Percentiles rank a stretch among this genome's conserved stretches.
Evolutionary conservation across 1,139 yeast species (phyloP).

Genomic region (Protomyces lactucae-debilis): DNA sequence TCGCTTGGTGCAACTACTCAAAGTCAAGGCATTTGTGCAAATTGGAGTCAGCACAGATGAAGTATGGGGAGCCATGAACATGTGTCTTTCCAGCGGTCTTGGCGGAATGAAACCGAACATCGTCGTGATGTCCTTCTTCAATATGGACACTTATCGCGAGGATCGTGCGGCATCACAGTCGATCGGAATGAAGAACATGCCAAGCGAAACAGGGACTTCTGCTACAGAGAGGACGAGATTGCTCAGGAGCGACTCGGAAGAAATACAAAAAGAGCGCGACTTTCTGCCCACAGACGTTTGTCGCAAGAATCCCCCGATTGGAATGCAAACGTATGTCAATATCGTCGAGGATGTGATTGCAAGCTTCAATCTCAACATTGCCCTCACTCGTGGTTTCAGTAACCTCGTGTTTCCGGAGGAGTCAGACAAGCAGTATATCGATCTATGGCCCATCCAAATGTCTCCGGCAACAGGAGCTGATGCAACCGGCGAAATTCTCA

Average conservation of each 20-base stretch:
- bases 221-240: not conserved
- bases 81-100: conserved; percentile 82
- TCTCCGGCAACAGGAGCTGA: conserved; percentile 66
- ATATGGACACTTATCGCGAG: conserved; percentile 38
- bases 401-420: conserved; percentile 52
- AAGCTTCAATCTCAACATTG: conserved; percentile 80
- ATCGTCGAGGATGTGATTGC: conserved; percentile 84
- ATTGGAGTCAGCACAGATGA: conserved; percentile 80
- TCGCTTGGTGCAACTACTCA: conserved; percentile 67
- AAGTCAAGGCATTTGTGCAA: conserved; percentile 88
- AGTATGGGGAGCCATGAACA: conserved; percentile 95
- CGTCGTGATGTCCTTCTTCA: conserved; percentile 83
- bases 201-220: not conserved
- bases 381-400: conserved; percentile 83
- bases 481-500: conserved; percentile 59
- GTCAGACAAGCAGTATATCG: conserved; percentile 51
- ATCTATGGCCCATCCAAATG: conserved; percentile 94
- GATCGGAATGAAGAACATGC: not conserved
- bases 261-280: conserved; percentile 17
- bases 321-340: conserved; percentile 82
- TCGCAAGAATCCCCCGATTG: conserved; percentile 62
- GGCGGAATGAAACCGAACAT: conserved; percentile 98
- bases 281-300: conserved; percentile 78
- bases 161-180: not conserved
- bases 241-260: not conserved